Conservation (phyloP, 345 rosid genomes). For the Populus tremula region DNA sequence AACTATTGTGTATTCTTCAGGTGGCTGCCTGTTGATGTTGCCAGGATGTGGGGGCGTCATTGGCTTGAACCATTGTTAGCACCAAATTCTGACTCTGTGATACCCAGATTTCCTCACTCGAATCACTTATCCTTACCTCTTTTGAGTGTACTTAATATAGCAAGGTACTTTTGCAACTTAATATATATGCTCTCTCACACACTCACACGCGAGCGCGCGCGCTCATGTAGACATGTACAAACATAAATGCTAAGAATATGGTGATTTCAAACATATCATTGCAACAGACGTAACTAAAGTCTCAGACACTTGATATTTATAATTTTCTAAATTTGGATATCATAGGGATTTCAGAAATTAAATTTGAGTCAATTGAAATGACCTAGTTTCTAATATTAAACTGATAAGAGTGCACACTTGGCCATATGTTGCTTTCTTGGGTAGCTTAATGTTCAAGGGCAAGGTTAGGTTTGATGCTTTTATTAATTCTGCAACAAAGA, state of each 20-base stretch:
- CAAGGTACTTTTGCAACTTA: conserved; percentile 54
- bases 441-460: background rate
- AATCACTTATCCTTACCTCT: conserved; percentile 85
- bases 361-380: background rate
- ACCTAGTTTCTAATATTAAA: background rate
- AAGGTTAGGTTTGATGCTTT: background rate
- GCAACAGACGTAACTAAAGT: background rate
- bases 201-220: too few species aligned
- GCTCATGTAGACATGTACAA: background rate
- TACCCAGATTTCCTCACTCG: conserved; percentile 77
- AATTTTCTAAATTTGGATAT: background rate
- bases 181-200: background rate
- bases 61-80: conserved; percentile 89
- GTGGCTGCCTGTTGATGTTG: conserved; percentile 97
- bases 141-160: conserved; percentile 80
- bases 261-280: background rate
- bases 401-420: background rate
- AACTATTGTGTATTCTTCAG: conserved; percentile 36
- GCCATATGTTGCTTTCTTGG: background rate
- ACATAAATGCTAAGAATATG: background rate
- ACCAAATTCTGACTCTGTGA: conserved; percentile 59
- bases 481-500: background rate
- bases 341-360: background rate
- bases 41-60: conserved; percentile 98
- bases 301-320: background rate